Conservation (phyloP, 108 stramenopile genomes). For the Aurantiochytrium sp. region DNA sequence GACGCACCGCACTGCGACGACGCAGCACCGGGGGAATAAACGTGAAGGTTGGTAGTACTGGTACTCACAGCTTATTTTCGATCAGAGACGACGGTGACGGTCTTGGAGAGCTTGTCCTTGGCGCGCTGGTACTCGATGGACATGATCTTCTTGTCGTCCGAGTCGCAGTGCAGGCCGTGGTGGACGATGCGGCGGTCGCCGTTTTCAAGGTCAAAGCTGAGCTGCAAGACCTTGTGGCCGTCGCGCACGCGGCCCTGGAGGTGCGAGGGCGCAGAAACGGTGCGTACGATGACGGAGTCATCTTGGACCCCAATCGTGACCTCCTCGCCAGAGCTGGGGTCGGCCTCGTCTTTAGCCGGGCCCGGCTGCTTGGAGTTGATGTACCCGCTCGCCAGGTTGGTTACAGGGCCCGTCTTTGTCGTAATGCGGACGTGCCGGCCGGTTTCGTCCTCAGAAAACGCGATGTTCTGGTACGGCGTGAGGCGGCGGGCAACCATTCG, state of each 20-base stretch:
- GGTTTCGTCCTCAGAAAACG: neutral
- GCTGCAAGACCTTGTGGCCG: neutral
- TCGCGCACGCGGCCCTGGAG: neutral
- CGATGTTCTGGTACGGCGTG: neutral
- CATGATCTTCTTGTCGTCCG: conserved; percentile 13
- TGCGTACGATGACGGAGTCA: neutral
- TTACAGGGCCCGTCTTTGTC: neutral
- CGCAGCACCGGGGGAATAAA: too few species aligned
- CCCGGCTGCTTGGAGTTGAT: neutral
- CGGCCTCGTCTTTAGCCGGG: neutral
- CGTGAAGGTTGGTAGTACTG: too few species aligned
- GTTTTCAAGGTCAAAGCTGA: neutral
- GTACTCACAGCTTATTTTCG: neutral
- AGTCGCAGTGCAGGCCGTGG: neutral
- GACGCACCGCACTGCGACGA: too few species aligned
- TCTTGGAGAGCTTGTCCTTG: neutral
- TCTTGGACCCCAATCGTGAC: neutral
- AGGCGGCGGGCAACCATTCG: neutral
- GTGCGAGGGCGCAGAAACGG: neutral
- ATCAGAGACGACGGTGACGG: neutral
- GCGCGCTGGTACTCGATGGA: neutral
- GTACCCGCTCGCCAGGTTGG: neutral
- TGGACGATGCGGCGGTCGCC: conserved; percentile 12
- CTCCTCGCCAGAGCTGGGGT: neutral
- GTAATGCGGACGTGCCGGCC: neutral